Conservation (phyloP, 2,329 filamentous ascomycete species). For the Ophiocordyceps camponoti-leonardi region DNA sequence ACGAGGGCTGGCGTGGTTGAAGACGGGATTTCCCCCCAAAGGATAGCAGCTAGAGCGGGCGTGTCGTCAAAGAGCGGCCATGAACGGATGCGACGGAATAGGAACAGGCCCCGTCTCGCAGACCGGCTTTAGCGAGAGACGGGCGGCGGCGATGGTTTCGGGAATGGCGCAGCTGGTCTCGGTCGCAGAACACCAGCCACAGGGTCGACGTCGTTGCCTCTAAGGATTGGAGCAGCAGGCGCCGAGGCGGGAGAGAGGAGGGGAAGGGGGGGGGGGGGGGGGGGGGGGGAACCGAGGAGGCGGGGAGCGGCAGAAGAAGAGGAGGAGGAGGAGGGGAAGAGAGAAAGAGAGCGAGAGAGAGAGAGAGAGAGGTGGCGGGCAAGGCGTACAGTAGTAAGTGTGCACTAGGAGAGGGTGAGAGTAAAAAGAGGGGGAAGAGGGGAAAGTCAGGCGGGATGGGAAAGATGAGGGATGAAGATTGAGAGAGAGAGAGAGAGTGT, state of each 20-base stretch:
- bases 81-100: neutral
- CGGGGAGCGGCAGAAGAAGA: neutral
- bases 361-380: neutral
- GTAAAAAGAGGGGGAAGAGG: neutral
- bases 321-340: neutral
- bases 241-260: neutral
- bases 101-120: neutral
- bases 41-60: neutral
- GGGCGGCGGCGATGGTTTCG: neutral
- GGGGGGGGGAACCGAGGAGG: neutral
- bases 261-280: neutral
- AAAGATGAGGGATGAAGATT: neutral
- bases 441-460: neutral
- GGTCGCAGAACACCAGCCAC: neutral
- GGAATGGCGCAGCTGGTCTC: neutral
- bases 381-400: too few species aligned
- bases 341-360: neutral
- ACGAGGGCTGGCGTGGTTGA: neutral
- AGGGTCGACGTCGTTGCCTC: neutral
- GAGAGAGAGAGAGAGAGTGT: neutral
- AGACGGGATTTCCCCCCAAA: neutral
- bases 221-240: neutral
- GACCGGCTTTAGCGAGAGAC: neutral
- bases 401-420: neutral
- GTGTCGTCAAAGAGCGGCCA: neutral